Evolutionary conservation across 2,329 filamentous ascomycete species (phyloP).

Genomic region (Colletotrichum neosansevieriae): DNA sequence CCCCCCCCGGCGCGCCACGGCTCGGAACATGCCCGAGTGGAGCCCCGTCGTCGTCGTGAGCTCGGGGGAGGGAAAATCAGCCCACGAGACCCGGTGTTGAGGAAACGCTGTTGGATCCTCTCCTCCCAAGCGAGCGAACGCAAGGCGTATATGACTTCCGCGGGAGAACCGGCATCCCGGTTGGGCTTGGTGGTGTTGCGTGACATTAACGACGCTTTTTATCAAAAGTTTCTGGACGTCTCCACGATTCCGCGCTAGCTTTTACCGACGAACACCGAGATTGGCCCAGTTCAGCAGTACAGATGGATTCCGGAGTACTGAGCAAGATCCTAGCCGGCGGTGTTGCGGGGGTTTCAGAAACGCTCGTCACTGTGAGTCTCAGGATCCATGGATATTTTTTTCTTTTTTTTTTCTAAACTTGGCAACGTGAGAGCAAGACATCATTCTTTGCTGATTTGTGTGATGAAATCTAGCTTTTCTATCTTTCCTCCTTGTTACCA

Average conservation of each 20-base stretch:
- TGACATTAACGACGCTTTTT: not conserved
- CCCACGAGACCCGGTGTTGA: not conserved
- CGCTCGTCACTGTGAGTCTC: constrained; percentile 21
- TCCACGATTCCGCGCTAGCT: not conserved
- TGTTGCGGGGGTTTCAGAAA: constrained; percentile 33
- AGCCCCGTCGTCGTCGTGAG: not conserved
- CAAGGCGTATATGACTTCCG: constrained; percentile 1
- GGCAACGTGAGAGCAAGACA: constrained; percentile 6
- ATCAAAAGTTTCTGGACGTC: not conserved
- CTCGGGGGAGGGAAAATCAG: not conserved
- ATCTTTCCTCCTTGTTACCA: not conserved
- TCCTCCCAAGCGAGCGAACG: not conserved
- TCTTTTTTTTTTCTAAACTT: not conserved
- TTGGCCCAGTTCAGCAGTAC: not conserved
- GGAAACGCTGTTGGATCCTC: no score
- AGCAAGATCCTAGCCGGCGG: constrained; percentile 31
- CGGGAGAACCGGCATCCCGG: not conserved
- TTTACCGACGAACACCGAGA: constrained; percentile 6
- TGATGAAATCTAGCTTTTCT: not conserved
- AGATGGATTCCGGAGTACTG: constrained; percentile 26
- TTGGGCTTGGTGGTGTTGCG: not conserved
- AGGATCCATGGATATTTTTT: not conserved
- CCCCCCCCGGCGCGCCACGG: no score
- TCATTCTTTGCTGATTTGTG: not conserved
- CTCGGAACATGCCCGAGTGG: constrained; percentile 38